Evolutionary conservation across 129 eudicot species (phyloP).

Genomic region (Pulicaria dysenterica): DNA sequence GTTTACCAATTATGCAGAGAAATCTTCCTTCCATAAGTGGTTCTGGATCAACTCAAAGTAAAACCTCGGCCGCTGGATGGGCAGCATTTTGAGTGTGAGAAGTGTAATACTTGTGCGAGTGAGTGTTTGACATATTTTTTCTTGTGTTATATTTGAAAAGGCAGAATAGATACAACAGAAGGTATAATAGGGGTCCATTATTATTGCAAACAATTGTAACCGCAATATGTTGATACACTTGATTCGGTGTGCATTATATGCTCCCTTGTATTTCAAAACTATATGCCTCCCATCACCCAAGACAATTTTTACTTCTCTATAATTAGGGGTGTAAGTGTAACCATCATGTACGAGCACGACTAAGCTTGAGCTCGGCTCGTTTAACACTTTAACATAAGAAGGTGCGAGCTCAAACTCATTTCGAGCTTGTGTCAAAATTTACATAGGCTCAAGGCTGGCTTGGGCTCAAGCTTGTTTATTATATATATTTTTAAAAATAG

Average conservation of each 20-base stretch:
- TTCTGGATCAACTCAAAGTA: slow-evolving; percentile 59
- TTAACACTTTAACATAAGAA: no score
- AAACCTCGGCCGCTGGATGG: slow-evolving; percentile 91
- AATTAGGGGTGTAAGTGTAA: no score
- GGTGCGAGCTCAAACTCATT: no score
- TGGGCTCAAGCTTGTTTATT: no score
- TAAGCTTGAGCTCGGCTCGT: no score
- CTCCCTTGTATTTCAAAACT: slow-evolving; percentile 29
- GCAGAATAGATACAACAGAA: slow-evolving; percentile 34
- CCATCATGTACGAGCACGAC: no score
- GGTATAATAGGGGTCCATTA: slow-evolving; percentile 24
- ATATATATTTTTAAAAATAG: no score
- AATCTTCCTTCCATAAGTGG: slow-evolving; percentile 79
- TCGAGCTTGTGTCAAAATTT: no score
- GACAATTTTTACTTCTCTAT: not conserved
- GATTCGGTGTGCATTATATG: slow-evolving; percentile 26
- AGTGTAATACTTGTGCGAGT: slow-evolving; percentile 19
- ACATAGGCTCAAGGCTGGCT: no score
- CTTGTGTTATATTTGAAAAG: slow-evolving; percentile 33
- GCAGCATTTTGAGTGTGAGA: slow-evolving; percentile 72
- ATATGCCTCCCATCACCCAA: slow-evolving; percentile 17
- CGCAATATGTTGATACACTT: slow-evolving; percentile 31
- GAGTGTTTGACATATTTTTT: no score
- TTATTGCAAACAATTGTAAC: slow-evolving; percentile 44
- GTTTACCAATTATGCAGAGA: slow-evolving; percentile 41